Evolutionary conservation across 2,329 filamentous ascomycete species (phyloP).

Genomic region (Teratosphaeria epicoccoides): DNA sequence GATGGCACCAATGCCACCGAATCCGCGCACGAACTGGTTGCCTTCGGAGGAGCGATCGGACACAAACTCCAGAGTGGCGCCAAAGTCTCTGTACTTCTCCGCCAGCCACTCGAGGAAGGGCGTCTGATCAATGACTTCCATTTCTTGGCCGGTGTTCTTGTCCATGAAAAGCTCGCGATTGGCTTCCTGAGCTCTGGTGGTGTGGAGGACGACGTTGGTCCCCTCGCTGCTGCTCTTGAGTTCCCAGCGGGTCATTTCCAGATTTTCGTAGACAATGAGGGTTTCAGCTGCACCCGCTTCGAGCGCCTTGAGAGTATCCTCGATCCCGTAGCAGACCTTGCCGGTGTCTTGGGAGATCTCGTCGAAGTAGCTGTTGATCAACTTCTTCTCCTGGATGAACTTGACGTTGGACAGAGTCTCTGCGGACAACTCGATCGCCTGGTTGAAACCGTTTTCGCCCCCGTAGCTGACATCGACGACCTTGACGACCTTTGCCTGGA

Average conservation of each 20-base stretch:
- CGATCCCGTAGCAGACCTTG: constrained; percentile 94
- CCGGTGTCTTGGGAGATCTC: constrained; percentile 97
- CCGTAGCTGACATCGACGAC: constrained; percentile 98
- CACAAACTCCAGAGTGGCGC: constrained; percentile 90
- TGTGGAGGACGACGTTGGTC: constrained; percentile 66
- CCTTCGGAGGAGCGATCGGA: constrained; percentile 95
- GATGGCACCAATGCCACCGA: constrained; percentile 94
- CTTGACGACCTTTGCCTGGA: constrained; percentile 95
- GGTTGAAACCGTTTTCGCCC: constrained; percentile 99
- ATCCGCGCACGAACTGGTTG: constrained; percentile 99
- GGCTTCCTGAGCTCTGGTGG: constrained; percentile 73
- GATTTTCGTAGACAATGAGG: constrained; percentile 92
- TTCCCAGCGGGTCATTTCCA: constrained; percentile 86
- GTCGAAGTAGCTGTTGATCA: constrained; percentile 97
- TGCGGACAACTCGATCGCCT: constrained; percentile 88
- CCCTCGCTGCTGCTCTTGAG: constrained; percentile 72
- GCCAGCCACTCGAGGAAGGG: constrained; percentile 99
- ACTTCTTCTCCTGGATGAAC: constrained; percentile 99
- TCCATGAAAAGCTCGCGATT: constrained; percentile 83
- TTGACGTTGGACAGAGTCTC: constrained; percentile 99
- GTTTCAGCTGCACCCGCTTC: constrained; percentile 92
- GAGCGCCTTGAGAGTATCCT: constrained; percentile 92
- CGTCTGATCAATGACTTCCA: constrained; percentile 80
- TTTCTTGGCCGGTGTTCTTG: constrained; percentile 90
- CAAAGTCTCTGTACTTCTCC: constrained; percentile 96